Percentiles rank a stretch among this genome's conserved stretches.
These are phyloP conservation scores for Euphrasia arctica DNA, from an alignment of 305 asterid species.

Conservation along the genomic window DNA sequence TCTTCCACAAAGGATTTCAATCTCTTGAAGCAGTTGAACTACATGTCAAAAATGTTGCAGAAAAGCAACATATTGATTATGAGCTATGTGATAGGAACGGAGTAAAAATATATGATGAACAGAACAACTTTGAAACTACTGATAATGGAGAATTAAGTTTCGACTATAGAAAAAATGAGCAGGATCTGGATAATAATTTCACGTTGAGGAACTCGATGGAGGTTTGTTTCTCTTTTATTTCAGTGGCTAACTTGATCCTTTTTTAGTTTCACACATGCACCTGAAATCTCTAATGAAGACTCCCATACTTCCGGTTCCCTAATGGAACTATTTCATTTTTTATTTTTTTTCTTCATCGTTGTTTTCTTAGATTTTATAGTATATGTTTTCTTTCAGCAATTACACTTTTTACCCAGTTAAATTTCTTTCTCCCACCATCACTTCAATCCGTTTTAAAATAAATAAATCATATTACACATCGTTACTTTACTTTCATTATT, in stretches of 20 bases:
- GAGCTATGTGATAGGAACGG: slow-evolving; percentile 61
- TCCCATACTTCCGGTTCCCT: not conserved
- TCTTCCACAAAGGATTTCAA: slow-evolving; percentile 85
- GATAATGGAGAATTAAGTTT: slow-evolving; percentile 76
- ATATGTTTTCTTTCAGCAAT: no score
- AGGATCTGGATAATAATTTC: slow-evolving; percentile 48
- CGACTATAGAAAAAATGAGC: slow-evolving; percentile 58
- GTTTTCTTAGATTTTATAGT: no score
- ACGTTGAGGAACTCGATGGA: slow-evolving; percentile 59
- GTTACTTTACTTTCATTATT: no score
- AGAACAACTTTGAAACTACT: slow-evolving; percentile 47
- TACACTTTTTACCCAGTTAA: not conserved
- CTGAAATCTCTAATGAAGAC: not conserved
- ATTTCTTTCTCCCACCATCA: no score
- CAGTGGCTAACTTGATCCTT: not conserved
- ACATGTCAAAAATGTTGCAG: slow-evolving; percentile 67
- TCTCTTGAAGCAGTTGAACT: slow-evolving; percentile 92
- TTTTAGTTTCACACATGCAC: slow-evolving; percentile 1
- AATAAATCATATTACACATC: no score
- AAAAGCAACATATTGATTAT: slow-evolving; percentile 81
- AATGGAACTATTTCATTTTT: not conserved
- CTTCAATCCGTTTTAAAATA: no score
- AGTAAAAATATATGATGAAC: slow-evolving; percentile 47
- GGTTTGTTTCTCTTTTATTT: slow-evolving; percentile 35
- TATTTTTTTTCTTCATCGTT: no score